Percentiles rank a stretch among this genome's conserved stretches.
Conservation (phyloP, 768 basidiomycete species). For the Hirschioporus abietinus region DNA sequence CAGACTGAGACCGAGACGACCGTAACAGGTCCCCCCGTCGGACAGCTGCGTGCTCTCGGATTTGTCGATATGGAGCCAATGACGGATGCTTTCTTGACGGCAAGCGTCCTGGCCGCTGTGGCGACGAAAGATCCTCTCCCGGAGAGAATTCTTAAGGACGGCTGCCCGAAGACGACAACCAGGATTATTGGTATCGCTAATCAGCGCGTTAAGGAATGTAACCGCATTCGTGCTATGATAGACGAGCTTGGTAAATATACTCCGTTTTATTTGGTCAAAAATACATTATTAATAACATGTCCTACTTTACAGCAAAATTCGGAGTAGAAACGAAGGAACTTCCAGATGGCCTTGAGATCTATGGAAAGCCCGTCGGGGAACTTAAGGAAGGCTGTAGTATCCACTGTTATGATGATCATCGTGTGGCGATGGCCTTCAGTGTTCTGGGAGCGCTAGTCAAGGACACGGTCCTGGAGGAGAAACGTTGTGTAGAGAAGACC, state of each 20-base stretch:
- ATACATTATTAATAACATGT: constrained; percentile 1
- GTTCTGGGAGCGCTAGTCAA: constrained; percentile 73
- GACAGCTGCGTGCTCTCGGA: constrained; percentile 76
- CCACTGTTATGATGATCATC: constrained; percentile 97
- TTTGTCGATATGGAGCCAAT: constrained; percentile 98
- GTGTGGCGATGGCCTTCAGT: constrained; percentile 97
- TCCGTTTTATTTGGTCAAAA: constrained; percentile 9
- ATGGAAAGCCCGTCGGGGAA: constrained; percentile 62
- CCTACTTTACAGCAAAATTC: constrained; percentile 67
- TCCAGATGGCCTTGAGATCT: constrained; percentile 87
- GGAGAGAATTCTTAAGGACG: constrained; percentile 39
- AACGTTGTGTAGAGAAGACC: constrained; percentile 97
- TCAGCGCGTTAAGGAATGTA: constrained; percentile 97
- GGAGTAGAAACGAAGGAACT: constrained; percentile 90
- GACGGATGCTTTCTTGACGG: constrained; percentile 99
- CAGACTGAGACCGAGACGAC: constrained; percentile 89
- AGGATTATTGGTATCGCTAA: constrained; percentile 95
- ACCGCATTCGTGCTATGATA: constrained; percentile 94
- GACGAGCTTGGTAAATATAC: constrained; percentile 70
- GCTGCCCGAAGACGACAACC: constrained; percentile 40
- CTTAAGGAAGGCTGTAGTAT: constrained; percentile 72
- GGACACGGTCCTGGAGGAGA: constrained; percentile 87
- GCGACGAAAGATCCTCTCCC: constrained; percentile 40
- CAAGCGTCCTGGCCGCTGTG: constrained; percentile 87
- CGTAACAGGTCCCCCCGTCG: constrained; percentile 82